Percentiles rank a stretch among this genome's conserved stretches.
Conservation (phyloP, 768 basidiomycete genomes). For the Rhodotorula paludigena region DNA sequence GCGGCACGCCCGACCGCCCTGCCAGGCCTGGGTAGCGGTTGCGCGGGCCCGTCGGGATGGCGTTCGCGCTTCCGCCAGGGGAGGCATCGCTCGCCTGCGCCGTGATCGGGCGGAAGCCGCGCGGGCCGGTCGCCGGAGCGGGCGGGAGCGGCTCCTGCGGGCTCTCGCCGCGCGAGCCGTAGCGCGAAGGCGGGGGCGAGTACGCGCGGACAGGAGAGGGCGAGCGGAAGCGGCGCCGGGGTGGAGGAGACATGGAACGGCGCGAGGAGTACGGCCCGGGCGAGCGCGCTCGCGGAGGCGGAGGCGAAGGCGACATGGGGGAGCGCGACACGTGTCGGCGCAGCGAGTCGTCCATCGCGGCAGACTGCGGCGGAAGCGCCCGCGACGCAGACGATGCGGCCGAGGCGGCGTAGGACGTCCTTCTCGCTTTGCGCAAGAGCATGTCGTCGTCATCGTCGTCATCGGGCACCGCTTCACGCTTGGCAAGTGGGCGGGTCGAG, state of each 20-base stretch:
- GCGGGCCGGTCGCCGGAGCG: background rate
- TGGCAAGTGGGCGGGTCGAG: background rate
- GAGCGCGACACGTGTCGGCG: background rate
- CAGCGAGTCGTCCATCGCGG: background rate
- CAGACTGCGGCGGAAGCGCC: background rate
- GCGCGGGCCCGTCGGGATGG: conserved; percentile 11
- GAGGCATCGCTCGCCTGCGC: background rate
- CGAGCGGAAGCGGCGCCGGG: background rate
- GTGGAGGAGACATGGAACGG: too few species aligned
- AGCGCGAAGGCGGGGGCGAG: conserved; percentile 1
- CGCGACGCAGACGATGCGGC: background rate
- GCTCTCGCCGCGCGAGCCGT: background rate
- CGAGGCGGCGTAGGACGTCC: conserved; percentile 1
- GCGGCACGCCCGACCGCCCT: background rate
- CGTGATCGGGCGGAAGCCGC: conserved; percentile 4
- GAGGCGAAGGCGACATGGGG: conserved; percentile 4
- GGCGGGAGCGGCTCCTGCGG: background rate
- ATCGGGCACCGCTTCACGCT: background rate
- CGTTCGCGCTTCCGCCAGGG: background rate
- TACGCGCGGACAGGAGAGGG: background rate
- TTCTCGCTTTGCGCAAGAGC: conserved; percentile 8
- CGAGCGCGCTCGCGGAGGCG: background rate
- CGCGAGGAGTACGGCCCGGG: background rate
- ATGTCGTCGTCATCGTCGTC: conserved; percentile 22
- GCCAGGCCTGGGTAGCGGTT: background rate